A percentile compares a stretch with the other conserved stretches of the same genome.
Conservation (phyloP, 2,329 filamentous ascomycete genomes). For the Harringtonia aguacate region DNA sequence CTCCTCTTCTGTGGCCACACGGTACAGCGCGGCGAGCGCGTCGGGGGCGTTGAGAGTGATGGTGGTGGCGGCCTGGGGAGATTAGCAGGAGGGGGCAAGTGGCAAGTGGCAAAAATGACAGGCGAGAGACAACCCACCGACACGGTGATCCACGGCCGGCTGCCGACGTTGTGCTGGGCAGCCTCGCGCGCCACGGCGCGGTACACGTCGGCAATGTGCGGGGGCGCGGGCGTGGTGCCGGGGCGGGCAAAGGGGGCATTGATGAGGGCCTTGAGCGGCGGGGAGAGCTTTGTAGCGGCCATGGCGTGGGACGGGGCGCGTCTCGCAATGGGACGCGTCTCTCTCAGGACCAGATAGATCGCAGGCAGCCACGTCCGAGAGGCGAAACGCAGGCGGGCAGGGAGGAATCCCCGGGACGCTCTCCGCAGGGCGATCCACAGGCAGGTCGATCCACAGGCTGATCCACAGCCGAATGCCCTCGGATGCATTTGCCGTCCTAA, state of each 20-base stretch:
- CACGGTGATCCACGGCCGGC: conserved; percentile 55
- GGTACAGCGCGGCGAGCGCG: conserved; percentile 54
- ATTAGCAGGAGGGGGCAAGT: too few species aligned
- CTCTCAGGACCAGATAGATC: too few species aligned
- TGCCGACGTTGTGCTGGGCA: conserved; percentile 47
- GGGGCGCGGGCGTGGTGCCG: conserved; percentile 52
- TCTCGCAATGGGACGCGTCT: too few species aligned
- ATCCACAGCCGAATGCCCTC: too few species aligned
- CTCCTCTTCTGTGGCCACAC: conserved; percentile 28
- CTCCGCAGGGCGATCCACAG: too few species aligned
- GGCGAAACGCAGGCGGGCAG: too few species aligned
- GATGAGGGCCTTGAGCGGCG: conserved; percentile 62
- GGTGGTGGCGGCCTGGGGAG: conserved; percentile 60
- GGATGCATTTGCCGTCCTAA: too few species aligned
- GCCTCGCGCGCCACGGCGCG: conserved; percentile 54
- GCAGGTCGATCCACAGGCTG: too few species aligned
- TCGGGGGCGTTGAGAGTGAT: conserved; percentile 82
- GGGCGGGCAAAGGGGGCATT: conserved; percentile 58
- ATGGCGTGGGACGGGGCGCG: too few species aligned
- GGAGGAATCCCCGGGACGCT: too few species aligned
- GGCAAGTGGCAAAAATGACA: too few species aligned
- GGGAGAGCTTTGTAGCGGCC: conserved; percentile 58
- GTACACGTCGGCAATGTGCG: conserved; percentile 53
- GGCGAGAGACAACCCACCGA: conserved; percentile 34
- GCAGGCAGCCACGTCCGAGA: too few species aligned